Conservation (phyloP, 2,329 filamentous ascomycete genomes). For the Spiromastix sp. region DNA sequence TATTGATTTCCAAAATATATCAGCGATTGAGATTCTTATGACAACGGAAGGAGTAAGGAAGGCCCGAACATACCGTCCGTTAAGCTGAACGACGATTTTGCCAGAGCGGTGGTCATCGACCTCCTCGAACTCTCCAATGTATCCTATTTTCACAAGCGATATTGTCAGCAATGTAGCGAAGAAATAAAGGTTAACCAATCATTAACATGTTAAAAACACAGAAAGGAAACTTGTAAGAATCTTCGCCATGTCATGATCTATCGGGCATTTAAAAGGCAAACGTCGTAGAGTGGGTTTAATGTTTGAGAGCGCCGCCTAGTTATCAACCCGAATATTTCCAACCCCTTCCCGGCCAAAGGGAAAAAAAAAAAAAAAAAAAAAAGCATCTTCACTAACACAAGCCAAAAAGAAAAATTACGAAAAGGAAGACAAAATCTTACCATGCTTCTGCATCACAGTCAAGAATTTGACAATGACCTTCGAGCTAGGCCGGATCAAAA, state of each 20-base stretch:
- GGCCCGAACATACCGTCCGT: constrained; percentile 57
- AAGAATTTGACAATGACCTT: constrained; percentile 99
- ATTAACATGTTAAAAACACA: constrained; percentile 37
- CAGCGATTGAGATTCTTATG: constrained; percentile 1
- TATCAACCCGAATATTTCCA: constrained; percentile 85
- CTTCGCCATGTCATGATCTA: constrained; percentile 70
- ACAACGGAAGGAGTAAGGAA: neutral
- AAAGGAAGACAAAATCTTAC: constrained; percentile 51
- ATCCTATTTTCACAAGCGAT: constrained; percentile 50
- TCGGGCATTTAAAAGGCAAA: constrained; percentile 99
- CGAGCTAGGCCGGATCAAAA: constrained; percentile 92
- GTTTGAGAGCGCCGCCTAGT: constrained; percentile 93
- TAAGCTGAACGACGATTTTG: constrained; percentile 99
- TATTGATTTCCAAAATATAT: constrained; percentile 14
- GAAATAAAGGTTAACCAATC: constrained; percentile 90
- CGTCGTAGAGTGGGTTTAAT: constrained; percentile 56
- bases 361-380: constrained; percentile 10
- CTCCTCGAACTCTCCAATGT: constrained; percentile 99
- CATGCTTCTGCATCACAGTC: constrained; percentile 98
- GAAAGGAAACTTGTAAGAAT: constrained; percentile 94
- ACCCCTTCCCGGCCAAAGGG: no score
- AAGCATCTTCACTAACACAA: constrained; percentile 5
- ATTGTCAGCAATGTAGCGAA: constrained; percentile 70
- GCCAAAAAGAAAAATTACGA: constrained; percentile 7
- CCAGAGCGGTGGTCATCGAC: constrained; percentile 98